Conservation (phyloP, 768 basidiomycete species). For the Phanerochaete sordida region DNA sequence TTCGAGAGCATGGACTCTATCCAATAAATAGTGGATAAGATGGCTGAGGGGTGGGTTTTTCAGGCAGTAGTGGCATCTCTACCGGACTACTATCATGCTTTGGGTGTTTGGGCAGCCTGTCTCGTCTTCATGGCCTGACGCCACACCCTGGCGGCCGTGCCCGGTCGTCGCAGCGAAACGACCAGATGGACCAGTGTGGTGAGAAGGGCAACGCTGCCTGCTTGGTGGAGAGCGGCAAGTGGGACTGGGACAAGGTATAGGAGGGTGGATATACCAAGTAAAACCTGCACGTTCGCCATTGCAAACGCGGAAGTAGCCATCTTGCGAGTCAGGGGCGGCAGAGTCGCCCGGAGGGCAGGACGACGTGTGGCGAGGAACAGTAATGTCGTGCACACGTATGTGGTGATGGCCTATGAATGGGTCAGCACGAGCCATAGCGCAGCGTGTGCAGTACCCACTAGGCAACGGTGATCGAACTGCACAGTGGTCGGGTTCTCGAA, state of each 20-base stretch:
- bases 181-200: conserved; percentile 79
- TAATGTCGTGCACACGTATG: conserved; percentile 65
- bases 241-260: conserved; percentile 92
- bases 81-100: neutral
- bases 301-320: conserved; percentile 61
- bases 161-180: conserved; percentile 67
- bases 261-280: conserved; percentile 74
- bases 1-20: neutral
- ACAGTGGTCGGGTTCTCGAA: conserved; percentile 98
- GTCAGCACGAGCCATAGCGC: neutral
- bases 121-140: conserved; percentile 31
- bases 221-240: conserved; percentile 92
- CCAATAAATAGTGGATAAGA: conserved; percentile 5
- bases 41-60: conserved; percentile 8
- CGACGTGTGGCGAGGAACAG: conserved; percentile 60
- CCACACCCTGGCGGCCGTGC: conserved; percentile 61
- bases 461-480: conserved; percentile 92
- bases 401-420: conserved; percentile 68
- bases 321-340: conserved; percentile 61
- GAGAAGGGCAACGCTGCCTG: conserved; percentile 85
- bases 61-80: neutral
- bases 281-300: conserved; percentile 82
- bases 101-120: conserved; percentile 3
- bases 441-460: conserved; percentile 50
- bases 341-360: conserved; percentile 37